Evolutionary conservation across 495 filamentous ascomycete species (phyloP).

Genomic region (Aspergillus sclerotiicarbonarius): DNA sequence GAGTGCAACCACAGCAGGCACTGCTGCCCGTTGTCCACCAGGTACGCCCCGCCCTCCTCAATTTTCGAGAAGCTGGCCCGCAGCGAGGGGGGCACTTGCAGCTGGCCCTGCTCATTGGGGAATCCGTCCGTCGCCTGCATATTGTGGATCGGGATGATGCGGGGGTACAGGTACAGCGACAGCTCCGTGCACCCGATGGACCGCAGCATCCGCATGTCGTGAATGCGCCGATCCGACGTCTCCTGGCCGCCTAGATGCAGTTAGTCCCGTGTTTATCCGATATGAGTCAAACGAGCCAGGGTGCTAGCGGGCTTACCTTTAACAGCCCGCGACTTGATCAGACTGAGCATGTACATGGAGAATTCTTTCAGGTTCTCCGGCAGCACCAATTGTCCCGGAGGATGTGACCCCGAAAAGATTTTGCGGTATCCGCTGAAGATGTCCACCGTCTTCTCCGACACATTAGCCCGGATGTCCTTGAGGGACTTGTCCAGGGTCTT

Average conservation of each 20-base stretch:
- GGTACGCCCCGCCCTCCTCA: constrained; percentile 93
- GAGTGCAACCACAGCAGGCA: constrained; percentile 87
- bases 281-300: no score
- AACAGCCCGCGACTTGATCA: constrained; percentile 89
- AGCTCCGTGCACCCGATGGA: constrained; percentile 82
- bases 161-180: constrained; percentile 91
- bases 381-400: constrained; percentile 89
- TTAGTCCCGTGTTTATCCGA: neutral
- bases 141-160: constrained; percentile 88
- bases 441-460: constrained; percentile 93
- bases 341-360: constrained; percentile 91
- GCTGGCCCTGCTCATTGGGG: constrained; percentile 80
- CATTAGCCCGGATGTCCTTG: constrained; percentile 79
- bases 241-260: constrained; percentile 64
- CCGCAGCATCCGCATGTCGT: constrained; percentile 88
- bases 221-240: constrained; percentile 84
- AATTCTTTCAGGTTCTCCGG: constrained; percentile 97
- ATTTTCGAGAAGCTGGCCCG: constrained; percentile 89
- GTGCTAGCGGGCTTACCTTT: constrained; percentile 60
- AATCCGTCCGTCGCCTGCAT: constrained; percentile 77
- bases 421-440: constrained; percentile 92
- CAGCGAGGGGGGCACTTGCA: constrained; percentile 63
- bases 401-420: constrained; percentile 80
- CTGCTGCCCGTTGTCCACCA: constrained; percentile 95
- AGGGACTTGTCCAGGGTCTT: constrained; percentile 76